A percentile compares a stretch with the other conserved stretches of the same genome.
These are phyloP conservation scores for Sequoia sempervirens DNA, from an alignment of 75 land plant species.

Conservation along the genomic window DNA sequence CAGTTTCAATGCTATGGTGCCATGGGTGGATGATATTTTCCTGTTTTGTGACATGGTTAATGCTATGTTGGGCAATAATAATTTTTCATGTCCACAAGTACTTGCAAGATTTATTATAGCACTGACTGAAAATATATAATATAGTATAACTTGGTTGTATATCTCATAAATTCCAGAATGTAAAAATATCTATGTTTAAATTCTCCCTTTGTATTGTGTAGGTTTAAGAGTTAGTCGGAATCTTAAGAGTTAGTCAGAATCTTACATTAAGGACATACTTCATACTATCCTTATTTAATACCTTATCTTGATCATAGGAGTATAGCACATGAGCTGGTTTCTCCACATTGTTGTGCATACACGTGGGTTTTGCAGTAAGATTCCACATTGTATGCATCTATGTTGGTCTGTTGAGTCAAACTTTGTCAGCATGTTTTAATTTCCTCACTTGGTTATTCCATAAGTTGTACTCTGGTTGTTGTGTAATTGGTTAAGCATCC, in stretches of 20 bases:
- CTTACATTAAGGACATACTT: neutral
- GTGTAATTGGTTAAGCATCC: neutral
- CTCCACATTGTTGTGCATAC: neutral
- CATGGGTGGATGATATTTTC: neutral
- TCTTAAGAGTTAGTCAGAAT: neutral
- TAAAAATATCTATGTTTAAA: neutral
- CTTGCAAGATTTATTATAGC: neutral
- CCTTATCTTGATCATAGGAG: neutral
- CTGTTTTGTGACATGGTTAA: neutral
- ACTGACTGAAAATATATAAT: too few relatives aligned
- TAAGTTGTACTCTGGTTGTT: neutral
- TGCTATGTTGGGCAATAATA: neutral
- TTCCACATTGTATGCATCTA: neutral
- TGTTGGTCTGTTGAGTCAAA: neutral
- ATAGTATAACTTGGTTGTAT: neutral
- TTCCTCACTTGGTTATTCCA: neutral
- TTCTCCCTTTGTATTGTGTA: neutral
- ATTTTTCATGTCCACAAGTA: neutral
- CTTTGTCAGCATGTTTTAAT: neutral
- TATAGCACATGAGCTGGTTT: neutral
- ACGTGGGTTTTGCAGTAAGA: neutral
- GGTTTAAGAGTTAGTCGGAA: neutral
- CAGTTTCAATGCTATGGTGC: constrained; percentile 2
- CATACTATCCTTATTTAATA: too few relatives aligned
- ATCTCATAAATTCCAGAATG: neutral